A percentile compares a stretch with the other conserved stretches of the same genome.
These are phyloP conservation scores for Camelina hispida DNA, from an alignment of 345 rosid genomes.

Conservation along the genomic window DNA sequence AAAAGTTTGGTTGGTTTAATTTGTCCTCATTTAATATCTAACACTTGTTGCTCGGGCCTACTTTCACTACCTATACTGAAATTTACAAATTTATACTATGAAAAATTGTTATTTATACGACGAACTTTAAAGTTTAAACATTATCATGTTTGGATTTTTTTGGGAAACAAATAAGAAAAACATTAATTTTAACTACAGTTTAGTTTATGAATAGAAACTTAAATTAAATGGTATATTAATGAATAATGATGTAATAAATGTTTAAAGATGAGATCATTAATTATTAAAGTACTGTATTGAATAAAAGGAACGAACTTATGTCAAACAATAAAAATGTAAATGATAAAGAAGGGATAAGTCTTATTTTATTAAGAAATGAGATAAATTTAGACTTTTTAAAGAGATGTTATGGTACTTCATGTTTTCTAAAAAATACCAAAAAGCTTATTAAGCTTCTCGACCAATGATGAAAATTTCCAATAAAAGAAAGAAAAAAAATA, in stretches of 20 bases:
- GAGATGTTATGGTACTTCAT: conserved; percentile 13
- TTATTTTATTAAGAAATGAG: neutral
- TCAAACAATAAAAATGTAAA: conserved; percentile 28
- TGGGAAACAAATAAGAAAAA: no score
- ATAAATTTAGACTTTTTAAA: conserved; percentile 20
- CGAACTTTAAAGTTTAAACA: neutral
- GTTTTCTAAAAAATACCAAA: neutral
- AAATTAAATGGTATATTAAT: no score
- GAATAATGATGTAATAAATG: conserved; percentile 10
- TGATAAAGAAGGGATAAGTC: conserved; percentile 5
- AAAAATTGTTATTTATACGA: neutral
- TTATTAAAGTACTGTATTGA: neutral
- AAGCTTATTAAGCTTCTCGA: conserved; percentile 8
- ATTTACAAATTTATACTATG: conserved; percentile 8
- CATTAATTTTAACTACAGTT: neutral
- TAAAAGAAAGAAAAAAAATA: conserved; percentile 23
- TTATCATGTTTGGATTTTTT: conserved; percentile 15
- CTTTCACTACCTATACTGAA: neutral
- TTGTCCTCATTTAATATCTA: conserved; percentile 13
- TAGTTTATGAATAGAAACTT: no score
- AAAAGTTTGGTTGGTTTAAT: conserved; percentile 21
- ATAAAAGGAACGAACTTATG: neutral
- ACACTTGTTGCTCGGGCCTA: conserved; percentile 36
- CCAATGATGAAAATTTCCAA: conserved; percentile 23
- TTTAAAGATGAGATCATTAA: neutral